These are phyloP conservation scores for Beauveria rudraprayagi DNA, from an alignment of 2,329 filamentous ascomycete species.

Conservation along the genomic window DNA sequence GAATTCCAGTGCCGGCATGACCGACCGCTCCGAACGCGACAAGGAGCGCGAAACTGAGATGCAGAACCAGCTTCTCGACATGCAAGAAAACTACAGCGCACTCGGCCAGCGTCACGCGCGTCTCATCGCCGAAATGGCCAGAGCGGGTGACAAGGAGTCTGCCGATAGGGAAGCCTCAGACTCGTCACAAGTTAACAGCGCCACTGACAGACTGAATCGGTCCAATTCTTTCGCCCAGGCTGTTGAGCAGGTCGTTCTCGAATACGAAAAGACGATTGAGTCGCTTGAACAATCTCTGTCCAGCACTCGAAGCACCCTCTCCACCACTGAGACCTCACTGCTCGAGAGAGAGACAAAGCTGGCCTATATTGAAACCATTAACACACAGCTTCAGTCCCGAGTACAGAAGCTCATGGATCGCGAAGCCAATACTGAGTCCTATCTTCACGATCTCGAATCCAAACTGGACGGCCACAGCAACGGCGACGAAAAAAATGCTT, in stretches of 20 bases:
- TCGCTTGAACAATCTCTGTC: conserved; percentile 85
- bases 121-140: conserved; percentile 87
- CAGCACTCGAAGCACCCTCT: conserved; percentile 74
- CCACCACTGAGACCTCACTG: conserved; percentile 75
- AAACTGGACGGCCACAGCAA: conserved; percentile 85
- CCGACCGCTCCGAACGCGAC: conserved; percentile 68
- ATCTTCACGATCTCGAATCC: conserved; percentile 82
- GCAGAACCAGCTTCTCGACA: conserved; percentile 86
- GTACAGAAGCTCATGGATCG: conserved; percentile 91
- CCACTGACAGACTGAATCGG: conserved; percentile 80
- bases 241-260: conserved; percentile 89
- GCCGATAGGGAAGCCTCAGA: conserved; percentile 45
- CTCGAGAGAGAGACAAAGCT: conserved; percentile 92
- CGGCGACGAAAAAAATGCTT: conserved; percentile 86
- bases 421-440: conserved; percentile 84
- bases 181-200: conserved; percentile 60
- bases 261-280: conserved; percentile 98
- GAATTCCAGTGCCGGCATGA: conserved; percentile 44
- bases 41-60: conserved; percentile 82
- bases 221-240: conserved; percentile 95
- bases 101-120: conserved; percentile 91
- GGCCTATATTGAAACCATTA: conserved; percentile 87
- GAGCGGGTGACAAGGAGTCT: conserved; percentile 63
- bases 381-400: conserved; percentile 77
- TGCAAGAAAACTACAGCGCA: conserved; percentile 89